phyloP scores from a whole-genome alignment of 2,329 filamentous ascomycete genomes.

The Venturia effusa region DNA sequence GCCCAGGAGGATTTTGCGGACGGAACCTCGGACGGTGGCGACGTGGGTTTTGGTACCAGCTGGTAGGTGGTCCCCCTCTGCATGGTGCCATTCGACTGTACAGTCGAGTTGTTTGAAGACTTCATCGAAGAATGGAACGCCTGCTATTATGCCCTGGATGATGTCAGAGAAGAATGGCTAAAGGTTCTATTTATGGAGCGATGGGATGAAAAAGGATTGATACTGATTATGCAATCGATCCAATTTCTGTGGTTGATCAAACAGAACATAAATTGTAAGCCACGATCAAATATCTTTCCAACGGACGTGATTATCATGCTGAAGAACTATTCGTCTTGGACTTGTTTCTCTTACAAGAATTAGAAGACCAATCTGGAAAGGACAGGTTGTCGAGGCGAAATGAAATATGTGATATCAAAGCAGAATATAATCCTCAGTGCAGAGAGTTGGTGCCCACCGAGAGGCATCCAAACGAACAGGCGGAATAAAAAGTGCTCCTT shows the following conservation, averaged over 20 bases:
- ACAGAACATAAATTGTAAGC: no score
- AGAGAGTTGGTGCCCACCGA: no score
- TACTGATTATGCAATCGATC: background rate
- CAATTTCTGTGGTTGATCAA: no score
- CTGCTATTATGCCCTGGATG: slow-evolving; percentile 67
- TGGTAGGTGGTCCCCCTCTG: slow-evolving; percentile 62
- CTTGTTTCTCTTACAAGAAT: no score
- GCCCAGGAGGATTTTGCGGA: slow-evolving; percentile 73
- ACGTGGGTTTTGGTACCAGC: slow-evolving; percentile 44
- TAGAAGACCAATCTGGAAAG: no score
- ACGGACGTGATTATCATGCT: no score
- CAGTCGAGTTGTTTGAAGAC: slow-evolving; percentile 85
- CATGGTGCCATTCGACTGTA: slow-evolving; percentile 75
- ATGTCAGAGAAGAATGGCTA: background rate
- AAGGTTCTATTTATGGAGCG: background rate
- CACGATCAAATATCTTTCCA: no score
- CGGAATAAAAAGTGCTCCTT: background rate
- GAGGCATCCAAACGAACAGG: background rate
- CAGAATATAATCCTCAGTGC: no score
- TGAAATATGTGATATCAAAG: no score
- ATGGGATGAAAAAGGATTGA: background rate
- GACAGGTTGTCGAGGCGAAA: no score
- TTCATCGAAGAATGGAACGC: slow-evolving; percentile 90
- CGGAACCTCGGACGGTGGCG: slow-evolving; percentile 78
- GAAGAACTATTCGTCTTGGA: no score